phyloP scores from a whole-genome alignment of 2,329 filamentous ascomycete genomes.

The Colletotrichum sp. region DNA sequence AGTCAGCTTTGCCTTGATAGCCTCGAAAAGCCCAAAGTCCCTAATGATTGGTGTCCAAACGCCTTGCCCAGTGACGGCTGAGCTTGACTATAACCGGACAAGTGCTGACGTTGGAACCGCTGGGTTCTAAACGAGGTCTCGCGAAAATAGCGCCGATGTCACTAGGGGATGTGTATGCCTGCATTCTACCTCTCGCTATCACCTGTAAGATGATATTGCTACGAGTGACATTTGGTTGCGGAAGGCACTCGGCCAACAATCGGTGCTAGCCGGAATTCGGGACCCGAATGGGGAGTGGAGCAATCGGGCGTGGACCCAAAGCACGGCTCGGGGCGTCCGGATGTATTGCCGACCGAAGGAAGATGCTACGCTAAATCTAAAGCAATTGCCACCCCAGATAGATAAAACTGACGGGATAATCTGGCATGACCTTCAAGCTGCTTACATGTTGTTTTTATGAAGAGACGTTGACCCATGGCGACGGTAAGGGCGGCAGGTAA shows the following conservation, averaged over 20 bases:
- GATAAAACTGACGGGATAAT: too few species aligned
- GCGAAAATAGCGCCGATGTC: neutral
- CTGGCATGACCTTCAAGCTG: neutral
- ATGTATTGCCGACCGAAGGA: neutral
- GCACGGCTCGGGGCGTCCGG: neutral
- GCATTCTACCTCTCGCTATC: neutral
- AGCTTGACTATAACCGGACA: neutral
- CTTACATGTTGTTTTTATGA: fast-evolving
- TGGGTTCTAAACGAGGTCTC: neutral
- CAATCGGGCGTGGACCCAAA: neutral
- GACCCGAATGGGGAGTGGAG: neutral
- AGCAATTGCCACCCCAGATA: neutral
- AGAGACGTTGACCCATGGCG: too few species aligned
- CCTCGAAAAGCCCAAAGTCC: neutral
- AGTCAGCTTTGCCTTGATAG: neutral
- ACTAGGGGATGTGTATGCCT: neutral
- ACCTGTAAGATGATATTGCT: too few species aligned
- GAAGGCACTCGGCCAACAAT: neutral
- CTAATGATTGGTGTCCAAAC: fast-evolving
- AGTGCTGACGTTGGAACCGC: neutral
- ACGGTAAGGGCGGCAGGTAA: too few species aligned
- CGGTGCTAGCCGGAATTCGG: neutral
- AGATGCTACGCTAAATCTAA: neutral
- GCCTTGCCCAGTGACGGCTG: neutral
- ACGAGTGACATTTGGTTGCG: too few species aligned